phyloP scores from a whole-genome alignment of 768 basidiomycete species.

The Termitomyces sp. region DNA sequence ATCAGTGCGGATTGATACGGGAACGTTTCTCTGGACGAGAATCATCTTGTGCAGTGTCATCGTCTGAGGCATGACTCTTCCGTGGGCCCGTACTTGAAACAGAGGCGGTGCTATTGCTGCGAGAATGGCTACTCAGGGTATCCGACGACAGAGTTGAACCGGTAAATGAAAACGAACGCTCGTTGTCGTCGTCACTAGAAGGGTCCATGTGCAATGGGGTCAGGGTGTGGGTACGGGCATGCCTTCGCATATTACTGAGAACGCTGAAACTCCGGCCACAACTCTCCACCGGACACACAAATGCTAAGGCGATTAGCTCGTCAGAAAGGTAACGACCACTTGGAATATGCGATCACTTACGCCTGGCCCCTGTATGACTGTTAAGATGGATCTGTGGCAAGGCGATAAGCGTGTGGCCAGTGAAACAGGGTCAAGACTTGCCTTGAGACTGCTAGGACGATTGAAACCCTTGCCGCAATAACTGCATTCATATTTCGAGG shows the following conservation, averaged over 20 bases:
- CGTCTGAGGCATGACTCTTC: constrained; percentile 35
- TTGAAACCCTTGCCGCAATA: constrained; percentile 84
- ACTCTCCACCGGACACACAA: constrained; percentile 67
- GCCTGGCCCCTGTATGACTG: constrained; percentile 83
- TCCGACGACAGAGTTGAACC: constrained; percentile 12
- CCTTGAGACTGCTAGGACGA: constrained; percentile 81
- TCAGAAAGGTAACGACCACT: constrained; percentile 11
- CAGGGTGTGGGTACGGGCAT: constrained; percentile 66
- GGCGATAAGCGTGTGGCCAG: constrained; percentile 8
- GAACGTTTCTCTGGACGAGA: constrained; percentile 31
- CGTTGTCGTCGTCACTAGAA: constrained; percentile 45
- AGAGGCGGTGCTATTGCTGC: constrained; percentile 35
- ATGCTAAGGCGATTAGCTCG: constrained; percentile 44
- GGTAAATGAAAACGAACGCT: constrained; percentile 24
- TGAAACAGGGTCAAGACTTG: constrained; percentile 25
- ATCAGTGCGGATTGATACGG: constrained; percentile 20
- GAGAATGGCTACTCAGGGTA: constrained; percentile 6
- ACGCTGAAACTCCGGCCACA: constrained; percentile 85
- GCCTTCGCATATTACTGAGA: constrained; percentile 86
- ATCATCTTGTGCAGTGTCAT: constrained; percentile 24
- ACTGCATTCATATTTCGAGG: constrained; percentile 66
- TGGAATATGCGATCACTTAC: constrained; percentile 40
- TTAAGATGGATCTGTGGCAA: constrained; percentile 70
- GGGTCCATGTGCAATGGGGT: constrained; percentile 30
- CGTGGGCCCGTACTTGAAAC: constrained; percentile 39